Evolutionary conservation across 2,329 filamentous ascomycete species (phyloP).

Genomic region (Aspergillaceae sp.): DNA sequence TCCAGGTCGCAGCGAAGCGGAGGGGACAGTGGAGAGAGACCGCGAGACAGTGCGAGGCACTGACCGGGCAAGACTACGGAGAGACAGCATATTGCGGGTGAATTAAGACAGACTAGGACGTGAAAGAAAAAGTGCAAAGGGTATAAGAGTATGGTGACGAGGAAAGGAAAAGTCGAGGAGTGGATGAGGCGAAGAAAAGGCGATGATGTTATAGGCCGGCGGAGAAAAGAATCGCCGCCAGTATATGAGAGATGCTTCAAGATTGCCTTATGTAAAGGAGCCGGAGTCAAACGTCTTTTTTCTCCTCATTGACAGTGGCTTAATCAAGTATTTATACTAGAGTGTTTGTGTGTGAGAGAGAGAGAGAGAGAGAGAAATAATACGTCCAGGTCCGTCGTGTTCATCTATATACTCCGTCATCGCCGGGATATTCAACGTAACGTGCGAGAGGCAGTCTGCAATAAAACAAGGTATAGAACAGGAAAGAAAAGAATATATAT

Average conservation of each 20-base stretch:
- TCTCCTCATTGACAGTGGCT: not conserved
- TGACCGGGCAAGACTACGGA: conserved; percentile 57
- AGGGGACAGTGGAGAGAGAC: conserved; percentile 42
- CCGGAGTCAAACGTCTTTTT: not conserved
- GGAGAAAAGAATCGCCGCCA: conserved; percentile 7
- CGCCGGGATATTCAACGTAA: not conserved
- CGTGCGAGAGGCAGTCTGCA: too few species aligned
- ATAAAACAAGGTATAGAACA: not conserved
- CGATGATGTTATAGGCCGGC: conserved; percentile 23
- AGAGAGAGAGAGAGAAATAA: too few species aligned
- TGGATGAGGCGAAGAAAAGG: conserved; percentile 8
- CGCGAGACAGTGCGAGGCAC: conserved; percentile 57
- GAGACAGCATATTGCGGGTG: conserved; percentile 55
- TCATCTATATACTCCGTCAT: not conserved
- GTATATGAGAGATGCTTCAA: too few species aligned
- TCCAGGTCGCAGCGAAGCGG: conserved; percentile 41
- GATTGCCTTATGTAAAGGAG: too few species aligned
- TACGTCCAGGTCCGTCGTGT: too few species aligned
- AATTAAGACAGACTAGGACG: not conserved
- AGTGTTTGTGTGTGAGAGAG: too few species aligned
- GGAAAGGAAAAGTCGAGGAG: conserved; percentile 1
- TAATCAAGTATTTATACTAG: not conserved
- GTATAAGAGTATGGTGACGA: not conserved
- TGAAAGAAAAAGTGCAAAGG: conserved; percentile 1
- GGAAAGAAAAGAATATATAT: conserved; percentile 12